Base-by-base conservation (phyloP, 208 protist genomes). In the Trypanosoma platydactyli region DNA sequence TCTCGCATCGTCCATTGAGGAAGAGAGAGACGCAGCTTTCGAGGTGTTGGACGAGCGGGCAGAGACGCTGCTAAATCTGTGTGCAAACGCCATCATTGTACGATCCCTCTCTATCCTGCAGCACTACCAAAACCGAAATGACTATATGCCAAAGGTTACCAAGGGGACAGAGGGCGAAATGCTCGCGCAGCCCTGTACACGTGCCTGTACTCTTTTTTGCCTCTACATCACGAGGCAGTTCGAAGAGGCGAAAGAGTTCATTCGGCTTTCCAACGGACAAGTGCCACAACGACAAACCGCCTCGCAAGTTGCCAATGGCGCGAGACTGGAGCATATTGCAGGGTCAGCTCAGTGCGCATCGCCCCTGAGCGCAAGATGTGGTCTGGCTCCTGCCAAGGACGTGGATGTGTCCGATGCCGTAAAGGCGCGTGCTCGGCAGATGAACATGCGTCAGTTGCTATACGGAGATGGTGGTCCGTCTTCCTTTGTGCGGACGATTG, bases 141-240 rank as follows among this genome's bases (percentile, higher is more conserved):
- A 95, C 52, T 95, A 91, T 66, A 64, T 76, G 48, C 83, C 86
- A 13, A 89, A 80, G 41, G 74, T 84, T 41, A 51, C 67, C 16
- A 88, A 87, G 62, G 68, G 67, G 25, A 58, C 48, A 15, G 78
- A 81, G n/a, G 59, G 51, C 1, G 78, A 81, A 49, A 59, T 78
- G 46, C 66, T 91, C 4, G 86, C 85, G 18, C 89, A 82, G 58
- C 83, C 85, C 2, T 95, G 86, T 71, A 92, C 89, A n/a, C 79
- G 86, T 2, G 89, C 89, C 18, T 95, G 89, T 71, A 90, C 84
- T 5, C 76, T 95, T 18, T 95, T 95, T 61, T 95, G 89, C 71
- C 83, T 92, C 52, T 95, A 95, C 66, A 63, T 95, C 30, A 91
- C 84, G 38, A 79, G 82, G 3, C 86, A 95, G 74, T 82, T 92